Percentiles rank a stretch among this genome's conserved stretches.
These are phyloP conservation scores for Mangifera indica DNA, from an alignment of 345 rosid genomes.

Conservation along the genomic window DNA sequence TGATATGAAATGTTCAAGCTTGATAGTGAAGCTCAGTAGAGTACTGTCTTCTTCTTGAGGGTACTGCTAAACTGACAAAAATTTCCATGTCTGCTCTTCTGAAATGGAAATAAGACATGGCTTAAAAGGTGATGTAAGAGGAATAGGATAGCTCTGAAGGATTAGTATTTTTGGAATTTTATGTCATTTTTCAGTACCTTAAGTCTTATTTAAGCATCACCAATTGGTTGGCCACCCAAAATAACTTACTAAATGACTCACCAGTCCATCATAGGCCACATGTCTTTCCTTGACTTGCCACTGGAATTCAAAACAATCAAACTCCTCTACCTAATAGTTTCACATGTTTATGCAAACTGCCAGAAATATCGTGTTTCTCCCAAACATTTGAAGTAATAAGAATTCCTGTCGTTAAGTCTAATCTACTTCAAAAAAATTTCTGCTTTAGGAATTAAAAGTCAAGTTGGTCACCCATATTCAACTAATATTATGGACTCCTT, in stretches of 20 bases:
- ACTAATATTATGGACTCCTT: constrained; percentile 15
- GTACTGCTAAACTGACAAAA: too few relatives aligned
- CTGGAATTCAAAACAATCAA: not conserved
- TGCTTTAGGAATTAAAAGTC: constrained; percentile 3
- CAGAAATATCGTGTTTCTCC: not conserved
- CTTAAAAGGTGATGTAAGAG: too few relatives aligned
- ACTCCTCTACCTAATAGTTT: not conserved
- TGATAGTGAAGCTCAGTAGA: too few relatives aligned
- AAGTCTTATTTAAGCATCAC: too few relatives aligned
- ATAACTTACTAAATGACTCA: not conserved
- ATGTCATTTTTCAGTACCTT: too few relatives aligned
- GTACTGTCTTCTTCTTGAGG: too few relatives aligned
- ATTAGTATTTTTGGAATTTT: too few relatives aligned
- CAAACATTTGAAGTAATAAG: not conserved
- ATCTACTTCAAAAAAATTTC: not conserved
- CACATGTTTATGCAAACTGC: not conserved
- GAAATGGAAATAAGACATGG: too few relatives aligned
- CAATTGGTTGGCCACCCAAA: constrained; percentile 11
- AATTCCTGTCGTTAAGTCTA: constrained; percentile 4
- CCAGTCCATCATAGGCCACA: not conserved
- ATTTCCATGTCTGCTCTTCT: too few relatives aligned
- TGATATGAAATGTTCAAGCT: too few relatives aligned
- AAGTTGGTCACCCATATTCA: constrained; percentile 23
- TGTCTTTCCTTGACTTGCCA: not conserved
- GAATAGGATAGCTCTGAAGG: too few relatives aligned